Conservation (phyloP, 2,329 filamentous ascomycete species). For the Colletotrichum euphorbiae region DNA sequence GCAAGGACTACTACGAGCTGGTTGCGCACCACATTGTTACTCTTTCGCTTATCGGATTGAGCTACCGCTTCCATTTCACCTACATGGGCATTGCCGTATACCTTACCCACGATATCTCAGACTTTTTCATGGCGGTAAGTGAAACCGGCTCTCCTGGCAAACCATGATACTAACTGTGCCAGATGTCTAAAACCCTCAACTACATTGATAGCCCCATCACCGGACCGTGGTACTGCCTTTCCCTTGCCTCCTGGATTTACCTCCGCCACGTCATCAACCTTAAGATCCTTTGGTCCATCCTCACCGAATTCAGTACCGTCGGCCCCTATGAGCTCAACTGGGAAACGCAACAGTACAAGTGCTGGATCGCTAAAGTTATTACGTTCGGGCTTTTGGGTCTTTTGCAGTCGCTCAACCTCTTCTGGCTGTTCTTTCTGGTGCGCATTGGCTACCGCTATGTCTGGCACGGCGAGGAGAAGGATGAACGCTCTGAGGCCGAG, state of each 20-base stretch:
- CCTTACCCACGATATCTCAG: slow-evolving; percentile 79
- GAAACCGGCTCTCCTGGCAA: neutral
- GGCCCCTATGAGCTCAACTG: slow-evolving; percentile 70
- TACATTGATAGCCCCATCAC: slow-evolving; percentile 74
- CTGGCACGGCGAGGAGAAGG: slow-evolving; percentile 60
- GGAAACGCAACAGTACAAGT: slow-evolving; percentile 71
- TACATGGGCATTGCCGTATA: slow-evolving; percentile 81
- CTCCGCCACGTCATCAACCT: slow-evolving; percentile 76
- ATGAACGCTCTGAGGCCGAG: slow-evolving; percentile 68
- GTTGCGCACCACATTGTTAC: slow-evolving; percentile 80
- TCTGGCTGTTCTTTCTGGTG: slow-evolving; percentile 70
- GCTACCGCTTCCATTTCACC: slow-evolving; percentile 82
- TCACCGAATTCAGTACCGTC: slow-evolving; percentile 67
- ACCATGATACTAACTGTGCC: neutral
- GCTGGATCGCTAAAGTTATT: slow-evolving; percentile 63
- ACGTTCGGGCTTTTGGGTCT: slow-evolving; percentile 63
- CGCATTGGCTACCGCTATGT: slow-evolving; percentile 67
- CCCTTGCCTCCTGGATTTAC: slow-evolving; percentile 77
- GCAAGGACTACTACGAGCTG: slow-evolving; percentile 81
- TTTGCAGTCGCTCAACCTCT: slow-evolving; percentile 69
- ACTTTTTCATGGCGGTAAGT: slow-evolving; percentile 80
- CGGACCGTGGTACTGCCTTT: slow-evolving; percentile 73
- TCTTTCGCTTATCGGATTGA: slow-evolving; percentile 72
- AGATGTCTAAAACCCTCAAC: slow-evolving; percentile 78
- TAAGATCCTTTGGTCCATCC: slow-evolving; percentile 66